phyloP scores from a whole-genome alignment of 768 basidiomycete species.

The Macrolepiota albuminosa region DNA sequence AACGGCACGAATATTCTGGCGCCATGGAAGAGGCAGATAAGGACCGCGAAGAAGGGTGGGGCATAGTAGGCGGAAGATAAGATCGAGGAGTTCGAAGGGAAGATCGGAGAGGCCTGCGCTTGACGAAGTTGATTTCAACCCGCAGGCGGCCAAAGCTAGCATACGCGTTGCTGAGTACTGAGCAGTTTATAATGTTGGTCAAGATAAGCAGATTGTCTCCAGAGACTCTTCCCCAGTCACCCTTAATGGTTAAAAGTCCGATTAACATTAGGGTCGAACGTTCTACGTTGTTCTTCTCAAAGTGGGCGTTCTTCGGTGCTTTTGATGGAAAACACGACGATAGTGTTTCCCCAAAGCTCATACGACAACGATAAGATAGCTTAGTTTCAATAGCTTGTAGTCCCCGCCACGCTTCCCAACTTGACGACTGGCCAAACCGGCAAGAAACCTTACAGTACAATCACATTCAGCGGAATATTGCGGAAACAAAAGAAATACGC shows the following conservation, averaged over 20 bases:
- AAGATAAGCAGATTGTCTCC: background rate
- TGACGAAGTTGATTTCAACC: background rate
- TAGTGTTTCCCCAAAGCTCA: background rate
- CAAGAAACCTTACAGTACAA: background rate
- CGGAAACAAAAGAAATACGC: background rate
- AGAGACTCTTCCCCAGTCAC: background rate
- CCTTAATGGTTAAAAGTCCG: conserved; percentile 5
- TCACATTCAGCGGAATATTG: background rate
- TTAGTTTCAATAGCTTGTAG: background rate
- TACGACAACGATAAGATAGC: background rate
- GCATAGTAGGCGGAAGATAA: conserved; percentile 4
- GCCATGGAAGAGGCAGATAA: conserved; percentile 6
- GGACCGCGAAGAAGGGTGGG: conserved; percentile 4
- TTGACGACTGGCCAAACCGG: background rate
- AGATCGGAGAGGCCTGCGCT: conserved; percentile 1
- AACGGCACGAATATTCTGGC: conserved; percentile 3
- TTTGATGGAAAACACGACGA: background rate
- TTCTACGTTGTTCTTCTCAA: background rate
- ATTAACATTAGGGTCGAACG: background rate
- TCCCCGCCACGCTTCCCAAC: background rate
- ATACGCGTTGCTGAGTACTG: background rate
- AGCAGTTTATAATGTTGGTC: background rate
- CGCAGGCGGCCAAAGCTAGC: background rate
- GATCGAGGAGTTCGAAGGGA: conserved; percentile 4
- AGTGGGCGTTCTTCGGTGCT: background rate